A percentile compares a stretch with the other conserved stretches of the same genome.
phyloP scores from a whole-genome alignment of 805 yeast species.

The Ogataea henricii region DNA sequence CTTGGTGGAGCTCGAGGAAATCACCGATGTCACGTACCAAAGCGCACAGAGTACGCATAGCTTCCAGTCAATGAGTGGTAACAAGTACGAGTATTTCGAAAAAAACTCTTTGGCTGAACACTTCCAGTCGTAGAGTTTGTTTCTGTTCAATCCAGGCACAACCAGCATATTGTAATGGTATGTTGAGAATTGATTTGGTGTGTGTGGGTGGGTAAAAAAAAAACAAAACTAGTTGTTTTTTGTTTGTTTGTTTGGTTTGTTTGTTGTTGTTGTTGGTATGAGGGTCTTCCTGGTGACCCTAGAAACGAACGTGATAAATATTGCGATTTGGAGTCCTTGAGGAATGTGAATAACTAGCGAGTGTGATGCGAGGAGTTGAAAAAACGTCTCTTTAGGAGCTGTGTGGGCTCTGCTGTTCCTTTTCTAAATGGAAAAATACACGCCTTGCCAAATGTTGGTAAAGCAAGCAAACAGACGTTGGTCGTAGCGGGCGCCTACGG shows the following conservation, averaged over 20 bases:
- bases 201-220: no score
- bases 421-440: constrained; percentile 1
- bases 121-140: constrained; percentile 11
- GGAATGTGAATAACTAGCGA: background rate
- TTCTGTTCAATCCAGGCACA: constrained; percentile 13
- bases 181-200: no score
- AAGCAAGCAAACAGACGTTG: background rate
- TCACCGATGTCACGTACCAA: constrained; percentile 83
- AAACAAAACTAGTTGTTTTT: no score
- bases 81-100: constrained; percentile 10
- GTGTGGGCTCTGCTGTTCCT: background rate
- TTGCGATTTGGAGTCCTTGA: background rate
- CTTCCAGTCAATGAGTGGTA: constrained; percentile 33
- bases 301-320: background rate
- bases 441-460: constrained; percentile 1
- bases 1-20: constrained; percentile 82
- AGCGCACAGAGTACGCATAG: constrained; percentile 52
- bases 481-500: background rate
- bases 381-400: no score
- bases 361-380: background rate
- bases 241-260: no score
- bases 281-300: no score
- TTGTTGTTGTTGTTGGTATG: no score
- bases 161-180: constrained; percentile 17
- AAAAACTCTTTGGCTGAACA: constrained; percentile 13